Base-by-base conservation (phyloP, 106 monocot genomes). In the Dendrobium huoshanense region DNA sequence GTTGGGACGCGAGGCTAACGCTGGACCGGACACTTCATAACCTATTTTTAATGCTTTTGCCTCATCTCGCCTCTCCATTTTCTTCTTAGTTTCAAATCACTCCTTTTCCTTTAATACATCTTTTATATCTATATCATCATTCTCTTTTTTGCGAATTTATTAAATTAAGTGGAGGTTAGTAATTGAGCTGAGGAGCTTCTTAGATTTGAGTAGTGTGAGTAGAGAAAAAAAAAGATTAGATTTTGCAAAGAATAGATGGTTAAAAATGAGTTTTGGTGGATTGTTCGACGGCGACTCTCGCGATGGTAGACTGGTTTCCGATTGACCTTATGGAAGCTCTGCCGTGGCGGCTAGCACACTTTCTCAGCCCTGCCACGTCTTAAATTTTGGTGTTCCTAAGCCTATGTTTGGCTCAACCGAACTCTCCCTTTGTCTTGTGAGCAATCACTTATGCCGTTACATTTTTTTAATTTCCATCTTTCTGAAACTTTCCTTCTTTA, bases 361-460 rank as follows among this genome's bases (percentile, higher is more conserved):
- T 11, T 75, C 75, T 20, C 75, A 75, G 44, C 75, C 75, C 4
- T 45, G 17, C 20, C 51, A 54, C 54, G 51, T 77, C 27, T 13
- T 13, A 3, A 74, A 88, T 43, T 59, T 56, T 49, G 56, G 87
- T 22, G 73, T 78, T 43, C 18, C 73, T 8, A 79, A 83, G 68
- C 56, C 81, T 79, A 79, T 92, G 79, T 84, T 87, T 77, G 80
- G 78, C 22, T 84, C 92, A 11, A 77, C 93, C 16, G 84, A 88
- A 44, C 90, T 93, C 82, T 93, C 88, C 37, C 85, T 88, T 20
- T 85, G 79, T 33, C 67, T 82, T 75, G 88, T 88, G 78, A 67
- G 42, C 37, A 16, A n/a, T 67, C 9, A 68, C 42, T 19, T 37
- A 4, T 24, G 64, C 64, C 64, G 64, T 24, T 41, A 64, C 29